Evolutionary conservation across 108 stramenopile genomes (phyloP).

Genomic region (Pseudonitzschia multistriata): DNA sequence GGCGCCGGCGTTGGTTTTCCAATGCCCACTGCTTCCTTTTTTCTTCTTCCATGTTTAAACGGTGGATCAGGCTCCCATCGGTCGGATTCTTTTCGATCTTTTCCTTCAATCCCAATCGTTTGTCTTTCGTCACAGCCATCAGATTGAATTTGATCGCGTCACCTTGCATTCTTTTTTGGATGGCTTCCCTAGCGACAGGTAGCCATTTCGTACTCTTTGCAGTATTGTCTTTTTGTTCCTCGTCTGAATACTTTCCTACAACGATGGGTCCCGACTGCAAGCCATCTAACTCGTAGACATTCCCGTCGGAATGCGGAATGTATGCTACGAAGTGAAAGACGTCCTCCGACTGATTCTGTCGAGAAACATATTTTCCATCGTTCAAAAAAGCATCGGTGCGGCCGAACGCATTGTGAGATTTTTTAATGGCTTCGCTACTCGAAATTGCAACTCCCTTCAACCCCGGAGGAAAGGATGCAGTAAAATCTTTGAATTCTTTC

Average conservation of each 20-base stretch:
- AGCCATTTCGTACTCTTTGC: slow-evolving; percentile 48
- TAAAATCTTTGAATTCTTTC: slow-evolving; percentile 79
- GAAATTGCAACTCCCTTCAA: slow-evolving; percentile 89
- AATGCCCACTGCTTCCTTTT: slow-evolving; percentile 70
- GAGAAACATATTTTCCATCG: slow-evolving; percentile 52
- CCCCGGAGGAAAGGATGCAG: slow-evolving; percentile 73
- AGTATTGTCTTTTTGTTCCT: slow-evolving; percentile 17
- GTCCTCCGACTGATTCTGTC: slow-evolving; percentile 64
- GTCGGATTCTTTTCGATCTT: slow-evolving; percentile 32
- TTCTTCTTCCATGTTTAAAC: slow-evolving; percentile 59
- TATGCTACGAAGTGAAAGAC: slow-evolving; percentile 97
- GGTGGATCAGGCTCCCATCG: slow-evolving; percentile 19
- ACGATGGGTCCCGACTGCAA: slow-evolving; percentile 84
- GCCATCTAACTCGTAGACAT: slow-evolving; percentile 95
- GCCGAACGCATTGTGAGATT: slow-evolving; percentile 91
- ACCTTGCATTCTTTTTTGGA: slow-evolving; percentile 80
- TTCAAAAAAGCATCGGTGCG: slow-evolving; percentile 83
- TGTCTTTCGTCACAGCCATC: slow-evolving; percentile 86
- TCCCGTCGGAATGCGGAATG: slow-evolving; percentile 60
- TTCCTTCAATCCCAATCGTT: slow-evolving; percentile 49
- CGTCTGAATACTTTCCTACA: slow-evolving; percentile 52
- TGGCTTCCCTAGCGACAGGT: slow-evolving; percentile 67
- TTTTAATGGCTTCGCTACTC: slow-evolving; percentile 72
- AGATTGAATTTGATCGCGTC: slow-evolving; percentile 88
- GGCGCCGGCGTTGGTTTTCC: slow-evolving; percentile 77